A percentile compares a stretch with the other conserved stretches of the same genome.
These are phyloP conservation scores for Podospora australis DNA, from an alignment of 495 filamentous ascomycete species.

Conservation along the genomic window DNA sequence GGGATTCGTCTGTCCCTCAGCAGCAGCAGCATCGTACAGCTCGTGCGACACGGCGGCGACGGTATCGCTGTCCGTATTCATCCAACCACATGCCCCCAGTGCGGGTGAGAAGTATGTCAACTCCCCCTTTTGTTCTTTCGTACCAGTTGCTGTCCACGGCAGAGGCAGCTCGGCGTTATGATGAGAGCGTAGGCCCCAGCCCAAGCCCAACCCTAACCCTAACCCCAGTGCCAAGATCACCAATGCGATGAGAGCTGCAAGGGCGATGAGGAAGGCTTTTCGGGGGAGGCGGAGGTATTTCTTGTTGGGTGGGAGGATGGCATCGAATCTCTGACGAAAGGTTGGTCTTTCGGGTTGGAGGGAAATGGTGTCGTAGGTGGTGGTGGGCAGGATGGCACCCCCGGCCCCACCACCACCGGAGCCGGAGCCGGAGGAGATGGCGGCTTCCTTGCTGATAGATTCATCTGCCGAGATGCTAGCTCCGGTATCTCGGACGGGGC, in stretches of 20 bases:
- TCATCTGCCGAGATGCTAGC: background rate
- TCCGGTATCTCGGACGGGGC: background rate
- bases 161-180: background rate
- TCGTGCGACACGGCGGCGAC: background rate
- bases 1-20: slow-evolving; percentile 35
- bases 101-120: background rate
- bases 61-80: background rate
- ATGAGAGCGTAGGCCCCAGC: too few relatives aligned
- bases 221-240: background rate
- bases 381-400: background rate
- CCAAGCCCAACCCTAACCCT: background rate
- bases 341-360: too few relatives aligned
- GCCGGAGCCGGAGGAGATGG: background rate
- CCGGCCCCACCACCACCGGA: background rate
- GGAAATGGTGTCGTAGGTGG: background rate
- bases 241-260: background rate
- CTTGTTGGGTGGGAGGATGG: background rate
- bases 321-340: background rate
- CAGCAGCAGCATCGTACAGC: background rate
- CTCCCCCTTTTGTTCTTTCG: background rate
- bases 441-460: background rate
- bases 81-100: background rate
- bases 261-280: background rate
- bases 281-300: background rate
- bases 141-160: background rate